phyloP scores from a whole-genome alignment of 805 yeast species.

The Candida morakotiae region DNA sequence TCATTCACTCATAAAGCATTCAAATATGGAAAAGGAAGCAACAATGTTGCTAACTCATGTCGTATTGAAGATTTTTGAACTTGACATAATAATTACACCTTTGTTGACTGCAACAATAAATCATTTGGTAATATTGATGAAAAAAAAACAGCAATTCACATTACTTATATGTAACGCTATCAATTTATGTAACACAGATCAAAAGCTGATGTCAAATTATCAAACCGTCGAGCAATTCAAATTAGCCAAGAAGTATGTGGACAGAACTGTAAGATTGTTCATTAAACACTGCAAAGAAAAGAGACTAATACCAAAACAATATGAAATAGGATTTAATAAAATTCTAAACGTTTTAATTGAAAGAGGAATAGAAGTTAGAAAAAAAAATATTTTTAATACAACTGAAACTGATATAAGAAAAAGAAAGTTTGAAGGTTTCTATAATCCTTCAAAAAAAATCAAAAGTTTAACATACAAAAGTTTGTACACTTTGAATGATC shows the following conservation, averaged over 20 bases:
- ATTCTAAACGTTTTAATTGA: constrained; percentile 26
- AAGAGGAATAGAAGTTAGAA: constrained; percentile 39
- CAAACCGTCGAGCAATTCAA: constrained; percentile 45
- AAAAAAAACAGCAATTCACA: constrained; percentile 59
- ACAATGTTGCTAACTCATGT: constrained; percentile 58
- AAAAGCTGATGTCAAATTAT: constrained; percentile 51
- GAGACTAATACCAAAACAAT: constrained; percentile 32
- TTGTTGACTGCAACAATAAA: constrained; percentile 66
- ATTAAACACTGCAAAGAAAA: constrained; percentile 34
- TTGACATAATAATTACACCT: constrained; percentile 51
- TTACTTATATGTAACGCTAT: constrained; percentile 55
- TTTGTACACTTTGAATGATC: constrained; percentile 63
- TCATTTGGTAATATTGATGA: constrained; percentile 58
- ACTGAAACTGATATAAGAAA: constrained; percentile 30
- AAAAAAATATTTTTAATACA: constrained; percentile 30
- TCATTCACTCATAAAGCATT: constrained; percentile 62
- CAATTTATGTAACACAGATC: constrained; percentile 55
- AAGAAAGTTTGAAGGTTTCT: constrained; percentile 40
- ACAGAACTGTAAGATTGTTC: constrained; percentile 49
- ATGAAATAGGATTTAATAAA: constrained; percentile 21
- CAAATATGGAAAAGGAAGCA: constrained; percentile 63
- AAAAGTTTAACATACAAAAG: constrained; percentile 47
- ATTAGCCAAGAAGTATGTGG: constrained; percentile 57
- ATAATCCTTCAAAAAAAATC: constrained; percentile 26
- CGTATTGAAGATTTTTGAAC: constrained; percentile 52